Evolutionary conservation across 352 stramenopile genomes (phyloP).

Genomic region (Pythium rhizo-oryzae): DNA sequence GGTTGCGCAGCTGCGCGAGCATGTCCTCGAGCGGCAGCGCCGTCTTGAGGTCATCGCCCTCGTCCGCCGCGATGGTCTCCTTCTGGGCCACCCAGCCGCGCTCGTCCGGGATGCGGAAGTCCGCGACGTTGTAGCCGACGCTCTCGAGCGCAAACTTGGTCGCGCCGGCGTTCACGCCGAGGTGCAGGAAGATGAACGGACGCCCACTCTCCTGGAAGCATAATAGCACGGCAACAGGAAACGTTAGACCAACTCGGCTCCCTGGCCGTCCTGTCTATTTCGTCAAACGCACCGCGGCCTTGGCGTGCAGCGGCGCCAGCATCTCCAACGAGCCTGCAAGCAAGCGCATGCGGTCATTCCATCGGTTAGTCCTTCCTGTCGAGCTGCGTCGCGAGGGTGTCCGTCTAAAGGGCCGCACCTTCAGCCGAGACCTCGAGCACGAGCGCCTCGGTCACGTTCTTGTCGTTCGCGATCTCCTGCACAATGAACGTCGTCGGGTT

Average conservation of each 20-base stretch:
- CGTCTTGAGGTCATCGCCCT: slow-evolving; percentile 48
- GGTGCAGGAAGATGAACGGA: slow-evolving; percentile 71
- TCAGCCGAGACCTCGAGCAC: slow-evolving; percentile 77
- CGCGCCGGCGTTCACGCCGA: slow-evolving; percentile 59
- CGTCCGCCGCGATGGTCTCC: slow-evolving; percentile 53
- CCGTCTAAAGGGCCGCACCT: slow-evolving; percentile 40
- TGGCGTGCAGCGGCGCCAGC: slow-evolving; percentile 37
- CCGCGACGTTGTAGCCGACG: slow-evolving; percentile 76
- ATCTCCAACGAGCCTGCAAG: slow-evolving; percentile 40
- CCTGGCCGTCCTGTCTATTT: background rate
- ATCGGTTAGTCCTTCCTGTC: background rate
- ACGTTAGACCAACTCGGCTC: background rate
- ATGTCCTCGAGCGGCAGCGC: slow-evolving; percentile 63
- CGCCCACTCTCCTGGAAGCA: slow-evolving; percentile 46
- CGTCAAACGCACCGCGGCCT: slow-evolving; percentile 39
- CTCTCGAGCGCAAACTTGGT: slow-evolving; percentile 61
- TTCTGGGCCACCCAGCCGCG: slow-evolving; percentile 61
- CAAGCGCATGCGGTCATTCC: background rate
- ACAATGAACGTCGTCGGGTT: slow-evolving; percentile 78
- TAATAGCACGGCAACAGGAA: background rate
- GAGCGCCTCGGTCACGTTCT: slow-evolving; percentile 62
- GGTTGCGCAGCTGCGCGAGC: slow-evolving; percentile 36
- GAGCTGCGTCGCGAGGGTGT: no score
- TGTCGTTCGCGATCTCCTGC: slow-evolving; percentile 51
- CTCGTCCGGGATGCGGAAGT: slow-evolving; percentile 85